Conservation (phyloP, 192 early-diverging fungal genomes). For the Radiomyces spectabilis region DNA sequence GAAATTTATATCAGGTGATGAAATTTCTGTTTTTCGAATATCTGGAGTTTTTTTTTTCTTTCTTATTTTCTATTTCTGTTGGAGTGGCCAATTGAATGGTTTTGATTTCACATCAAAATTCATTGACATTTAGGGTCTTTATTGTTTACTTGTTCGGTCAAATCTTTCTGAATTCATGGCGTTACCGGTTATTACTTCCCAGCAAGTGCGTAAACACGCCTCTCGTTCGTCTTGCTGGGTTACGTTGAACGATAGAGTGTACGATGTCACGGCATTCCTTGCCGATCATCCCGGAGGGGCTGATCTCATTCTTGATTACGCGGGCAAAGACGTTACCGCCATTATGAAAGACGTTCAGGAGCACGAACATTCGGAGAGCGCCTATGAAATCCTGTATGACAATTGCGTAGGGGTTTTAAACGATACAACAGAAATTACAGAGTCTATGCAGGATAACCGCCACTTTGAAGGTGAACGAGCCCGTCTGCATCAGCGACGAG, state of each 20-base stretch:
- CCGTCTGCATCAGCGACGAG: not conserved
- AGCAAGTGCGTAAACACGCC: not conserved
- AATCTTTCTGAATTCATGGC: too few species aligned
- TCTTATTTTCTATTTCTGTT: too few species aligned
- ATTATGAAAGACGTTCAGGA: slow-evolving; percentile 65
- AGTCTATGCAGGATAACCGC: not conserved
- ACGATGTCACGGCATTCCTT: slow-evolving; percentile 79
- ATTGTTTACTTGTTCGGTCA: too few species aligned
- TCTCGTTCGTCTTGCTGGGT: slow-evolving; percentile 65
- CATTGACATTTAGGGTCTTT: too few species aligned
- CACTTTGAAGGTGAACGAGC: not conserved
- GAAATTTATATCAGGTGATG: too few species aligned
- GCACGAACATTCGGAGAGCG: slow-evolving; percentile 74
- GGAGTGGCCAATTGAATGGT: too few species aligned
- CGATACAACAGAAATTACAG: too few species aligned
- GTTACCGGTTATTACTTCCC: too few species aligned
- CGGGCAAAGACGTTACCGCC: slow-evolving; percentile 67
- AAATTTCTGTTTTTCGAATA: too few species aligned
- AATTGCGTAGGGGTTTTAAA: slow-evolving; percentile 71
- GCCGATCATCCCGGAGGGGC: slow-evolving; percentile 87
- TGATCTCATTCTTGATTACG: slow-evolving; percentile 78
- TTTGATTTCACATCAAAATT: too few species aligned
- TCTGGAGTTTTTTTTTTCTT: too few species aligned
- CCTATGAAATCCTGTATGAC: slow-evolving; percentile 78
- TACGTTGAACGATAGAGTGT: slow-evolving; percentile 68